Conservation (phyloP, 345 rosid species). For the Eutrema japonicum region DNA sequence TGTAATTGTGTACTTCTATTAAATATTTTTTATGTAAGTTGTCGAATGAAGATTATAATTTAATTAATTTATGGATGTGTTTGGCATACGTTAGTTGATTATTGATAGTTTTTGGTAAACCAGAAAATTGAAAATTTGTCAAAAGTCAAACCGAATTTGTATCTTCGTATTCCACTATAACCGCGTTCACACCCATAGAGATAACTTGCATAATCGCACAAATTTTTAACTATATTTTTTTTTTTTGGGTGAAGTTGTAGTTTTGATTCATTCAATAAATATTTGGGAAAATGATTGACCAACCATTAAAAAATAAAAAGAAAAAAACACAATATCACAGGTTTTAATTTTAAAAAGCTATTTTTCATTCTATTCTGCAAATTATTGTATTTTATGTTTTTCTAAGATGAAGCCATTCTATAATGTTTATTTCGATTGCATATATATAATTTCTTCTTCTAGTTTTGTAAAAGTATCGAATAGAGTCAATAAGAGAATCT, state of each 20-base stretch:
- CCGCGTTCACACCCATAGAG: slow-evolving; percentile 20
- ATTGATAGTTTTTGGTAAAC: slow-evolving; percentile 34
- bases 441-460: not conserved
- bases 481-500: too few species aligned
- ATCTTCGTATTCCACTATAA: not conserved
- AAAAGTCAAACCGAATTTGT: slow-evolving; percentile 6
- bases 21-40: slow-evolving; percentile 16
- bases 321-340: not conserved
- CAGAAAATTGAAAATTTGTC: slow-evolving; percentile 16
- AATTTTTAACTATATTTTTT: not conserved
- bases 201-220: not conserved
- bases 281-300: not conserved
- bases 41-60: slow-evolving; percentile 29
- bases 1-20: slow-evolving; percentile 27
- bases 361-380: not conserved
- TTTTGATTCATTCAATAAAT: not conserved
- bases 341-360: not conserved
- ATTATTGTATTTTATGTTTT: not conserved
- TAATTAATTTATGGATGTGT: slow-evolving; percentile 39
- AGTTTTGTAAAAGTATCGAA: too few species aligned
- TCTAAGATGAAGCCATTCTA: not conserved
- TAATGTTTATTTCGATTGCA: not conserved
- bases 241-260: not conserved
- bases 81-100: slow-evolving; percentile 35
- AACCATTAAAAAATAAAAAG: not conserved